Percentiles rank a stretch among this genome's conserved stretches.
Conservation (phyloP, 2,329 filamentous ascomycete genomes). For the Sporothrix curviconia region DNA sequence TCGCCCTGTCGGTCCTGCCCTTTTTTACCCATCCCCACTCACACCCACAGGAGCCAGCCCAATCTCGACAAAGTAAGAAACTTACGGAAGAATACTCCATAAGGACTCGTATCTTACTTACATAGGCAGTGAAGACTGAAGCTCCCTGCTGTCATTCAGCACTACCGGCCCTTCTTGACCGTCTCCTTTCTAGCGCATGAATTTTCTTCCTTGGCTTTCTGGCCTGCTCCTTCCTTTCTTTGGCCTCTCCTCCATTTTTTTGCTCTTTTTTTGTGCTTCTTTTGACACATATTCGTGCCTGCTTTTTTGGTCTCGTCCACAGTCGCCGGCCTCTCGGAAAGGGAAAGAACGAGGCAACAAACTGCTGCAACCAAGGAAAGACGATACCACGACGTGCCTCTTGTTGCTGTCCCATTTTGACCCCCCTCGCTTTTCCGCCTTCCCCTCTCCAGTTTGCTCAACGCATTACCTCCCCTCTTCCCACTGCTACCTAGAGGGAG, state of each 20-base stretch:
- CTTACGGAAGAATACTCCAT: no score
- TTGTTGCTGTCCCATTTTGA: not conserved
- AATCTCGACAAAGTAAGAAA: no score
- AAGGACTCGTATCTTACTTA: no score
- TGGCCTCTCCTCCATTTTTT: not conserved
- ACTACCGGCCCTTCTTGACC: conserved; percentile 2
- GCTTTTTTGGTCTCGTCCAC: not conserved
- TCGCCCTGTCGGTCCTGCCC: conserved; percentile 6
- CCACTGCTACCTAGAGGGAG: not conserved
- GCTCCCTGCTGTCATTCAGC: not conserved
- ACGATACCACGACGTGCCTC: not conserved
- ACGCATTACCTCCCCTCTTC: not conserved
- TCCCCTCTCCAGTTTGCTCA: not conserved
- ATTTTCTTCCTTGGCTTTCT: not conserved
- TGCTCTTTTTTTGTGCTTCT: not conserved
- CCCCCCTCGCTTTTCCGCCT: not conserved
- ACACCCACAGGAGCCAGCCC: not conserved
- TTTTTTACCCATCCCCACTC: conserved; percentile 5
- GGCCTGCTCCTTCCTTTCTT: not conserved
- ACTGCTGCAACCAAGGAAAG: not conserved
- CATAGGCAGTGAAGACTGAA: no score
- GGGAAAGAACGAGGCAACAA: not conserved
- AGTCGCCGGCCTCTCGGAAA: not conserved
- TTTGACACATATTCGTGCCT: not conserved
- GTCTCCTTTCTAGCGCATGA: not conserved